Base-by-base conservation (phyloP, 768 basidiomycete genomes). In the Porphyrellus cyaneotinctus region DNA sequence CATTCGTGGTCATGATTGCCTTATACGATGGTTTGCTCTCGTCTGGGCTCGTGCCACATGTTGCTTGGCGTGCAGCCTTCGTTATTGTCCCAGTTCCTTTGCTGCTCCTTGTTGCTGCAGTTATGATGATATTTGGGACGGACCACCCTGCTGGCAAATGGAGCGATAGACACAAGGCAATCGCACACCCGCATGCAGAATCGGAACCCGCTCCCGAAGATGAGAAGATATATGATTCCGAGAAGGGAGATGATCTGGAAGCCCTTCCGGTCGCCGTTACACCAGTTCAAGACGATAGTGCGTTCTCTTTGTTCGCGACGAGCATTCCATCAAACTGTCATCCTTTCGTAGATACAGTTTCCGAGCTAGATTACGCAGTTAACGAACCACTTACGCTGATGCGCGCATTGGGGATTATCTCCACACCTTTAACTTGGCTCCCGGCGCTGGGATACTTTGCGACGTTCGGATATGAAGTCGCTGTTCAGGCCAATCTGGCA, bases 1-100 rank as follows among this genome's bases (percentile, higher is more conserved):
- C 51, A 11, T 52, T 52, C 38, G 37, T 38, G 37, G n/a, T 52
- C n/a, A 52, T 52, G 51, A 33, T 41, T 5, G 38, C 51, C 2
- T 24, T 82, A 13, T 82, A 76, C 67, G 63, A 76, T 23, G 63
- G 64, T 8, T 61, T 80, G 15, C 50, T 66, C 14, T 55, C 61
- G 1, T 62, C 69, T 18, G 75, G 75, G 1, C 66, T 81, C 23
- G 58, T 66, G 0, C 45, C 71, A 12, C 72, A 75, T 51, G 56
- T 70, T 0, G 78, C 82, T 80, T 70, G 39, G 39, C 39, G 39
- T 24, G 14, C 39, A 6, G 39, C 39, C 14, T 41, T 41, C 14
- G 39, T 41, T 6, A 69, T 80, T 38, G 75, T 83, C n/a, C 81
- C 82, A 2, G 78, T 79, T 0, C 82, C 82, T 1, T 65, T 78